Evolutionary conservation across 2,329 filamentous ascomycete species (phyloP).

Genomic region (Arthrobotrys sphaeroides): DNA sequence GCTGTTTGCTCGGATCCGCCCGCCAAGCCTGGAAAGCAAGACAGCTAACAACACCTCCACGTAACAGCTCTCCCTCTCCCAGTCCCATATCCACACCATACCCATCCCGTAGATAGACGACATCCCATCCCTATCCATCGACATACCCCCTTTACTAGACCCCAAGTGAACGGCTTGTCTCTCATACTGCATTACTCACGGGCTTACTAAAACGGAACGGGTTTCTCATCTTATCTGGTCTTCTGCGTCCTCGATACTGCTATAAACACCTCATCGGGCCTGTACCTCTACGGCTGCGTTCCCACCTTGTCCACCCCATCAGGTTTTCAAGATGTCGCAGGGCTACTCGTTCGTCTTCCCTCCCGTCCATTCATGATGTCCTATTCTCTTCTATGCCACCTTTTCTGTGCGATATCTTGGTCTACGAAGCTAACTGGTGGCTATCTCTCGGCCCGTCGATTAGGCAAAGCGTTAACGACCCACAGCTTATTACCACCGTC

Average conservation of each 20-base stretch:
- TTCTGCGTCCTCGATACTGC: conserved; percentile 2
- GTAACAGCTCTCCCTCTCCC: background rate
- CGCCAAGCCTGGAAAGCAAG: conserved; percentile 38
- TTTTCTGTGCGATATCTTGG: background rate
- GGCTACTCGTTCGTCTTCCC: conserved; percentile 47
- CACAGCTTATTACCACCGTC: conserved; percentile 79
- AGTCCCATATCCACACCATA: background rate
- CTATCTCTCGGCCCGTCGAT: background rate
- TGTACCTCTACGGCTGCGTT: too few relatives aligned
- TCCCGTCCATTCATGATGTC: background rate
- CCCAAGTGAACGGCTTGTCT: too few relatives aligned
- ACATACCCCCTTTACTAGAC: too few relatives aligned
- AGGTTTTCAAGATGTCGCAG: conserved; percentile 41
- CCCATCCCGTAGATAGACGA: background rate
- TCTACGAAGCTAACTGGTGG: background rate
- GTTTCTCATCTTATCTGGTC: conserved; percentile 27
- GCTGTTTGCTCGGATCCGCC: conserved; percentile 32
- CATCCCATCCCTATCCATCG: background rate
- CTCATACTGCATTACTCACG: too few relatives aligned
- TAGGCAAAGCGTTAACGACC: conserved; percentile 78
- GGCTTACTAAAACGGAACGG: conserved; percentile 6
- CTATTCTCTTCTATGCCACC: background rate
- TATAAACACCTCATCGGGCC: background rate
- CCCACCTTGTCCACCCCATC: too few relatives aligned
- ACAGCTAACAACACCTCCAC: conserved; percentile 45